A percentile compares a stretch with the other conserved stretches of the same genome.
These are phyloP conservation scores for Eucalyptus viminalis DNA, from an alignment of 345 rosid genomes.

Conservation along the genomic window DNA sequence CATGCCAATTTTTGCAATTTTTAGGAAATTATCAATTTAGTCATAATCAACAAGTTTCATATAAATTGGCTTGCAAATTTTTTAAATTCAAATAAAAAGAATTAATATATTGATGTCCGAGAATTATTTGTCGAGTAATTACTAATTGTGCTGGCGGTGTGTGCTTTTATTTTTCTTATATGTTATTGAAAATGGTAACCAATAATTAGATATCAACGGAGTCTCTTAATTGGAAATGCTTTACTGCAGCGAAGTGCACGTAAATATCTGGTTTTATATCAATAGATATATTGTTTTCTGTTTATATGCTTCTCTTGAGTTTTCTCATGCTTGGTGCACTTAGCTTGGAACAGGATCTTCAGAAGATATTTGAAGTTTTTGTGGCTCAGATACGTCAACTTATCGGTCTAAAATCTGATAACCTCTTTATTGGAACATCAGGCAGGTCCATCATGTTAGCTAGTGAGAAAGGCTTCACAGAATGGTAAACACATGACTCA, in stretches of 20 bases:
- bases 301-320: background rate
- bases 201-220: background rate
- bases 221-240: background rate
- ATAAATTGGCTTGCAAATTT: background rate
- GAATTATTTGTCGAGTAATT: background rate
- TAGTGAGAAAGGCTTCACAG: conserved; percentile 83
- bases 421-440: conserved; percentile 32
- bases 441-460: conserved; percentile 52
- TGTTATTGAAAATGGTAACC: background rate
- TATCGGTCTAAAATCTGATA: conserved; percentile 65
- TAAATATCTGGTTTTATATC: background rate
- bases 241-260: background rate
- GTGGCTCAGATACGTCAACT: conserved; percentile 91
- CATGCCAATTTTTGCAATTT: background rate
- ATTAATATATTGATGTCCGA: background rate
- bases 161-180: background rate
- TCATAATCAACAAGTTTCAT: background rate
- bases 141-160: background rate
- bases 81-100: background rate
- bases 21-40: background rate
- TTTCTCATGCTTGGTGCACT: background rate
- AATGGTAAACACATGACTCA: conserved; percentile 37
- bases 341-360: conserved; percentile 43
- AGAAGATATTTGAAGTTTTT: conserved; percentile 67
- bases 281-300: background rate